Base-by-base conservation (phyloP, 768 basidiomycete genomes). In the Tulasnella sp. region DNA sequence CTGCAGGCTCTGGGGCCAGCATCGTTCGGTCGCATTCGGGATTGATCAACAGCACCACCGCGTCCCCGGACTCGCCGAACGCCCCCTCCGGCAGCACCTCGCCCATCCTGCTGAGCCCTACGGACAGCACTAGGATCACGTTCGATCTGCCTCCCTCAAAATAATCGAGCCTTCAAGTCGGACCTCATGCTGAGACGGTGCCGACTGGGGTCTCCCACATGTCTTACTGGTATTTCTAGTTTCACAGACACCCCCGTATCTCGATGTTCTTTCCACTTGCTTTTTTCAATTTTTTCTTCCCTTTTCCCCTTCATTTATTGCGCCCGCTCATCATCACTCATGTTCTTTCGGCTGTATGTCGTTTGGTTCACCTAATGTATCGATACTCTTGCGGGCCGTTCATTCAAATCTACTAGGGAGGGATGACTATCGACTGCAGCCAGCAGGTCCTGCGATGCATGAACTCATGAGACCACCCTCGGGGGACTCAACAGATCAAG, bases 261-360 rank as follows among this genome's bases (percentile, higher is more conserved):
- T 31, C 58, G 58, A 60, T n/a, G 9, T 31, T 60, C 37, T 37
- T 37, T 37, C 37, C 37, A 37, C 6, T 37, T 37, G 6, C 37
- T 37, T 37, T n/a, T 60, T 60, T n/a, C 31, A 60, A n/a, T n/a
- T 60, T 31, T 64, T 37, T 18, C 34, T 37, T 69, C 34, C 18
- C 28, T 37, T 69, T 37, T 69, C 37, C n/a, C 24, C 11, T 28
- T 69, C 34, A 69, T 16, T 69, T 69, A 31, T 20, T 69, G 31
- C 64, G 64, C 64, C 64, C 64, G 64, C 64, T 34, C 64, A 69
- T 69, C 64, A 69, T 69, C 64, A 69, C 64, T 37, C 64, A 69
- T 69, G 64, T 60, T 31, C 58, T 60, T 31, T 60, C 58, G 58
- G 58, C 64, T 69, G 64, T 69, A 69, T 12, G 64, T 69, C 64